Evolutionary conservation across 768 basidiomycete species (phyloP), one percentile per base, ranked within the genome.

Genomic region (Russula sp.): DNA sequence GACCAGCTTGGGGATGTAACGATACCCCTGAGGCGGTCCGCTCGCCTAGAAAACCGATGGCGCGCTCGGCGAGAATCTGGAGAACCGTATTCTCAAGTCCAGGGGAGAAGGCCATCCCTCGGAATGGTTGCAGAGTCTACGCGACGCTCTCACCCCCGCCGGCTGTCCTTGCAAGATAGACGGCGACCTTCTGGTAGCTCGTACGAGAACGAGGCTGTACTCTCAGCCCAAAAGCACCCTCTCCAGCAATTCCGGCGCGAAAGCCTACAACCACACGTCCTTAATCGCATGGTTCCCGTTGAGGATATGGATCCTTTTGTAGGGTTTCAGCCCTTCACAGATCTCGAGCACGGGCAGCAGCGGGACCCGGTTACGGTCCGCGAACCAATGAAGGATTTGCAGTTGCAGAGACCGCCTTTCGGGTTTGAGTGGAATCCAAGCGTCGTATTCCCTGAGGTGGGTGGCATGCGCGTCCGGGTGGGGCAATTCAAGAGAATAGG

Each of bases 221-320:
- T 4, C 10, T 39, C 52, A 3, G 18, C 37, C 18, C 57, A 42
- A 11, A 49, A 34, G 20, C 11, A 16, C 35, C 40, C 10, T 37
- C 39, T 32, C 32, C 34, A 27, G 16, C 14, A 22, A 8, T 49
- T 50, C 47, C 54, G 27, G 34, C 58, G 58, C 49, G 16, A 47
- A 34, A 56, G 54, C 35, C 49, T 45, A 10, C 63, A 51, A 27
- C 32, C 42, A 14, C 31, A 60, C 48, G 59, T 64, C 49, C 59
- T 60, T 7, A 8, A 51, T 8, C 53, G 27, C 44, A 55, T 64
- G 58, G 58, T 64, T 9, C 54, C 59, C n/a, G 63, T 55, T 4
- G 63, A 64, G 54, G 63, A 64, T 20, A 64, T 64, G 63, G 63
- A 64, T 3, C 40, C 51, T 4, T 35, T 64, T 42, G 49, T 51